Evolutionary conservation across 2,329 filamentous ascomycete genomes (phyloP).

Genomic region (Grosmannia serpens): DNA sequence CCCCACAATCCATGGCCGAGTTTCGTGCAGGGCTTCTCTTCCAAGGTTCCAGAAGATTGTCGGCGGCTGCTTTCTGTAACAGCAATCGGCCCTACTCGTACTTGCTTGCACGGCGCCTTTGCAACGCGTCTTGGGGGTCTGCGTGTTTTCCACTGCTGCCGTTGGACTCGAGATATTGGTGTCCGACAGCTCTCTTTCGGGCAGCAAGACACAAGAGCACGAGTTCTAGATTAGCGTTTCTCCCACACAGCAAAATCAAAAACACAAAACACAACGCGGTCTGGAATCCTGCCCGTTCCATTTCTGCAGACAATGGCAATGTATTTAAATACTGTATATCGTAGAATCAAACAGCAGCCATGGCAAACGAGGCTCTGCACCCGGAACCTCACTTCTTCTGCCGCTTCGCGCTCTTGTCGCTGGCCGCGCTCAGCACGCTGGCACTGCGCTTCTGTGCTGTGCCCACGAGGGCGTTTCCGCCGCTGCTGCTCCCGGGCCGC

Average conservation of each 20-base stretch:
- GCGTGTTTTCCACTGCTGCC: background rate
- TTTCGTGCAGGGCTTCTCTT: background rate
- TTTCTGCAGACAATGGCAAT: background rate
- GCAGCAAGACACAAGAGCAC: background rate
- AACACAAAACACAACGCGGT: background rate
- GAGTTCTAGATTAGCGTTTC: too few species aligned
- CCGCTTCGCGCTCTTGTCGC: slow-evolving; percentile 50
- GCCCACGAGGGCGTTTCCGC: background rate
- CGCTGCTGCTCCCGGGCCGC: slow-evolving; percentile 27
- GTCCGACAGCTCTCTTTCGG: background rate
- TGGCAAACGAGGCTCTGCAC: background rate
- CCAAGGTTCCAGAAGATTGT: background rate
- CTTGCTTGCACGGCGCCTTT: background rate
- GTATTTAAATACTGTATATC: background rate
- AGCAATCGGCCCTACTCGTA: background rate
- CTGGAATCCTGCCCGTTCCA: too few species aligned
- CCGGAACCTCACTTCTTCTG: slow-evolving; percentile 36
- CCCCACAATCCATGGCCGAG: background rate
- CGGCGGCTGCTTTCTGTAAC: background rate
- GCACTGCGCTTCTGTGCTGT: slow-evolving; percentile 63
- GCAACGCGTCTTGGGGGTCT: background rate
- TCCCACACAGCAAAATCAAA: background rate
- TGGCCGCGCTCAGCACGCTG: slow-evolving; percentile 62
- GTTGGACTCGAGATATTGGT: background rate
- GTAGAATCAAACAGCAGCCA: background rate